Conservation (phyloP, 1,284 basidiomycete genomes). For the Ganoderma leucocontextum region DNA sequence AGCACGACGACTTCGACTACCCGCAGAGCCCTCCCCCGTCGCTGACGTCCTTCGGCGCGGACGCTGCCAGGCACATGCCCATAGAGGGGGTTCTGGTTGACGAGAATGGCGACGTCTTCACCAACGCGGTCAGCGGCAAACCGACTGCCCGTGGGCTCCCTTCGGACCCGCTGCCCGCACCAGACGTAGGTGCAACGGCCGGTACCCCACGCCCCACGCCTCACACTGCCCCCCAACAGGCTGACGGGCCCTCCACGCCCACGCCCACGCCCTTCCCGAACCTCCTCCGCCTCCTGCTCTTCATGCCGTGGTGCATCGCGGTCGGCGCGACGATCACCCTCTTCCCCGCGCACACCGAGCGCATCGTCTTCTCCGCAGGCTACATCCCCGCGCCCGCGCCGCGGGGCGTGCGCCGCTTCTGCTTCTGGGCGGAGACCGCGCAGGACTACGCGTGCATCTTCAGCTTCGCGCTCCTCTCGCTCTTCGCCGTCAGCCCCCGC, state of each 20-base stretch:
- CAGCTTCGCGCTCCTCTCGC: conserved; percentile 39
- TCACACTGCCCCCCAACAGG: background rate
- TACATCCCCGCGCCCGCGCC: conserved; percentile 42
- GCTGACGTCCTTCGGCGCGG: background rate
- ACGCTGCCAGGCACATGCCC: background rate
- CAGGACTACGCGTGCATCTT: conserved; percentile 53
- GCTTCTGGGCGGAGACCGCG: conserved; percentile 53
- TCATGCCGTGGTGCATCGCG: conserved; percentile 57
- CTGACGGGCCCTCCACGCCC: background rate
- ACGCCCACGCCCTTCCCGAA: conserved; percentile 1
- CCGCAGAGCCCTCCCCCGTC: conserved; percentile 6
- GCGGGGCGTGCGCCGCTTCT: conserved; percentile 50
- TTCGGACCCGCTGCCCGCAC: background rate
- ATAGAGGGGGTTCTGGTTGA: background rate
- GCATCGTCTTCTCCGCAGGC: conserved; percentile 49
- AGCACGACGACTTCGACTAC: conserved; percentile 1
- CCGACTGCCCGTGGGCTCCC: background rate
- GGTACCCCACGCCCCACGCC: background rate
- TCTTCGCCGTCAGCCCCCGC: conserved; percentile 42
- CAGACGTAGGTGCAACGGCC: background rate
- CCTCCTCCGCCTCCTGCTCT: conserved; percentile 41
- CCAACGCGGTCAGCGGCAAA: background rate
- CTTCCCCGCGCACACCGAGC: conserved; percentile 48
- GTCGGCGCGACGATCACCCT: conserved; percentile 55
- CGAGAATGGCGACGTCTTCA: background rate